Evolutionary conservation across 2,329 filamentous ascomycete genomes (phyloP).

Genomic region (Fusarium oxysporum): DNA sequence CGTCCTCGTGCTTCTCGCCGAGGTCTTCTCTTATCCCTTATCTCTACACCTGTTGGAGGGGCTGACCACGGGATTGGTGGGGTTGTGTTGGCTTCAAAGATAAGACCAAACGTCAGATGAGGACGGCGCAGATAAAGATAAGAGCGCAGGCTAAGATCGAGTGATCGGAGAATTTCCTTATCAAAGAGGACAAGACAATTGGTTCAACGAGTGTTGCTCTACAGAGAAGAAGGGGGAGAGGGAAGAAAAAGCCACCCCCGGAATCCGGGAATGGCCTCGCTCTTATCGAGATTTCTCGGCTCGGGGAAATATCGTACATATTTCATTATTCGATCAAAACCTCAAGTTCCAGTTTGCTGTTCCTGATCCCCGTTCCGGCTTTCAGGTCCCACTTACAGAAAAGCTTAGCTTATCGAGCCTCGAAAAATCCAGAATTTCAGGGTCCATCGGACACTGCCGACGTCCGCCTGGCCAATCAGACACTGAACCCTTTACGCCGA

Average conservation of each 20-base stretch:
- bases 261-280: conserved; percentile 24
- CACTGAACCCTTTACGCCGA: conserved; percentile 13
- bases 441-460: conserved; percentile 44
- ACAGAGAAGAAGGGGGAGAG: background rate
- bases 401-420: conserved; percentile 24
- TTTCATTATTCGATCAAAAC: conserved; percentile 35
- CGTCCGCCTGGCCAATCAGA: conserved; percentile 44
- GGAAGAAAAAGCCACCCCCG: conserved; percentile 13
- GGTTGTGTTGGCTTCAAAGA: conserved; percentile 33
- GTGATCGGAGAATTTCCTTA: conserved; percentile 24
- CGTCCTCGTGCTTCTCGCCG: conserved; percentile 3
- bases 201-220: conserved; percentile 26
- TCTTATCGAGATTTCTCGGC: conserved; percentile 27
- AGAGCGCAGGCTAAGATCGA: conserved; percentile 7
- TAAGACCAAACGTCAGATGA: conserved; percentile 26
- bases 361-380: background rate
- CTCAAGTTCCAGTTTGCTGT: background rate
- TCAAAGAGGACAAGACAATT: background rate
- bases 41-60: conserved; percentile 32
- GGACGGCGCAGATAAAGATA: conserved; percentile 6
- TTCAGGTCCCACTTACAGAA: conserved; percentile 23
- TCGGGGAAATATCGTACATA: conserved; percentile 2
- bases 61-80: conserved; percentile 38
- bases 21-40: conserved; percentile 35
- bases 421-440: conserved; percentile 10